Evolutionary conservation across 768 basidiomycete genomes (phyloP).

Genomic region (Boletus rufocinnamomeus): DNA sequence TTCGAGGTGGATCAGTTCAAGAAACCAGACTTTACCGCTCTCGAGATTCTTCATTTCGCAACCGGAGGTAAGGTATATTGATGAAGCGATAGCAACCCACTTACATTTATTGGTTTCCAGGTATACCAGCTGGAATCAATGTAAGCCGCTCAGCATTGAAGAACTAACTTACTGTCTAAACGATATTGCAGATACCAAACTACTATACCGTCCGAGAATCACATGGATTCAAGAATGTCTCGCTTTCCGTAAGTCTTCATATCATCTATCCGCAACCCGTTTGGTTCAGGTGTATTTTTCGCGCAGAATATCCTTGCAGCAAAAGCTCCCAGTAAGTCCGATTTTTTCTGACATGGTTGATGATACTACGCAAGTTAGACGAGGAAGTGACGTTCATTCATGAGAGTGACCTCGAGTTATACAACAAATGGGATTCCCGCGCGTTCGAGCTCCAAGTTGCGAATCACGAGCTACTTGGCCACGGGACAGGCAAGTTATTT

Average conservation of each 20-base stretch:
- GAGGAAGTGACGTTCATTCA: slow-evolving; percentile 83
- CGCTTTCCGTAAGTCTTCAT: slow-evolving; percentile 60
- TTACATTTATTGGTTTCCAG: slow-evolving; percentile 34
- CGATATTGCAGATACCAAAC: slow-evolving; percentile 66
- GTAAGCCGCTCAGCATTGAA: slow-evolving; percentile 38
- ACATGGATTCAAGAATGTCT: slow-evolving; percentile 88
- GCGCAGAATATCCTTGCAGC: slow-evolving; percentile 81
- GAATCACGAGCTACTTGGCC: slow-evolving; percentile 86
- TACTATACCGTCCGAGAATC: slow-evolving; percentile 84
- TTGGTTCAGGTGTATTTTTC: not conserved
- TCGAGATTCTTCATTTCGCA: slow-evolving; percentile 81
- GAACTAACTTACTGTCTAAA: not conserved
- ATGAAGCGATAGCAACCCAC: not conserved
- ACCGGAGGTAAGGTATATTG: slow-evolving; percentile 61
- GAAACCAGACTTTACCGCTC: slow-evolving; percentile 85
- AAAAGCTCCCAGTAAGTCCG: slow-evolving; percentile 71
- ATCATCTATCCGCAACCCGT: not conserved
- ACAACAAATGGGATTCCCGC: slow-evolving; percentile 74
- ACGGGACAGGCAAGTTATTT: slow-evolving; percentile 83
- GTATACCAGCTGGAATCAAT: slow-evolving; percentile 88
- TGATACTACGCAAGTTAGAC: slow-evolving; percentile 40
- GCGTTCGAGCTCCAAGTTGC: slow-evolving; percentile 90
- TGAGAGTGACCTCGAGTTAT: slow-evolving; percentile 71
- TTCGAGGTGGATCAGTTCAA: slow-evolving; percentile 74
- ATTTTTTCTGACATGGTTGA: not conserved